phyloP scores from a whole-genome alignment of 192 early-diverging fungal genomes.

The Gonapodya prolifera region DNA sequence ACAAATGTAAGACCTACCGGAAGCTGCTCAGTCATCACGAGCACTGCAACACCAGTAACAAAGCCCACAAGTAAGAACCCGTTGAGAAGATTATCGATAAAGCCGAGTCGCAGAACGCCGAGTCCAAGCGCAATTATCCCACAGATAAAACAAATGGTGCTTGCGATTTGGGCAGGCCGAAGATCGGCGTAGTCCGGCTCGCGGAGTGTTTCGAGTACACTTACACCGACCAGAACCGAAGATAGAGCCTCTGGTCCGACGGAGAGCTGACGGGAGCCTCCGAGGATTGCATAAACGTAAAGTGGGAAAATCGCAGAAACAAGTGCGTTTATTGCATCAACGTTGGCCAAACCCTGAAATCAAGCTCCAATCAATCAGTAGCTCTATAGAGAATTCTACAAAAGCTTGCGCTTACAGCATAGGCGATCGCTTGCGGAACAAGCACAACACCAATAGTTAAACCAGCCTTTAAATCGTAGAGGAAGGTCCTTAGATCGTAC shows the following conservation, averaged over 20 bases:
- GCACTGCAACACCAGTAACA: slow-evolving; percentile 9
- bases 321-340: slow-evolving; percentile 19
- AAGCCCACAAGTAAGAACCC: slow-evolving; percentile 21
- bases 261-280: slow-evolving; percentile 20
- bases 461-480: slow-evolving; percentile 19
- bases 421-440: slow-evolving; percentile 28
- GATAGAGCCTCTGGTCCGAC: slow-evolving; percentile 25
- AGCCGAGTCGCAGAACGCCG: slow-evolving; percentile 18
- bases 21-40: slow-evolving; percentile 26
- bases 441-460: slow-evolving; percentile 25
- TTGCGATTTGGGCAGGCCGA: slow-evolving; percentile 14
- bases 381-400: too few relatives aligned
- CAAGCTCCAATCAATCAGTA: too few relatives aligned
- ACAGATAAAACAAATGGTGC: slow-evolving; percentile 16
- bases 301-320: slow-evolving; percentile 26
- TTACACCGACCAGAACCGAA: slow-evolving; percentile 19
- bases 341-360: slow-evolving; percentile 16
- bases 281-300: slow-evolving; percentile 26
- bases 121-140: slow-evolving; percentile 17
- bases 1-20: slow-evolving; percentile 11
- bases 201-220: background rate
- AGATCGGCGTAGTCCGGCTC: slow-evolving; percentile 5
- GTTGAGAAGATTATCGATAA: slow-evolving; percentile 25
- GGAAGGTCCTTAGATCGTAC: slow-evolving; percentile 3
- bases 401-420: too few relatives aligned